Evolutionary conservation across 371 early-diverging fungal species (phyloP).

Genomic region (Batrachochytrium dendrobatidis): DNA sequence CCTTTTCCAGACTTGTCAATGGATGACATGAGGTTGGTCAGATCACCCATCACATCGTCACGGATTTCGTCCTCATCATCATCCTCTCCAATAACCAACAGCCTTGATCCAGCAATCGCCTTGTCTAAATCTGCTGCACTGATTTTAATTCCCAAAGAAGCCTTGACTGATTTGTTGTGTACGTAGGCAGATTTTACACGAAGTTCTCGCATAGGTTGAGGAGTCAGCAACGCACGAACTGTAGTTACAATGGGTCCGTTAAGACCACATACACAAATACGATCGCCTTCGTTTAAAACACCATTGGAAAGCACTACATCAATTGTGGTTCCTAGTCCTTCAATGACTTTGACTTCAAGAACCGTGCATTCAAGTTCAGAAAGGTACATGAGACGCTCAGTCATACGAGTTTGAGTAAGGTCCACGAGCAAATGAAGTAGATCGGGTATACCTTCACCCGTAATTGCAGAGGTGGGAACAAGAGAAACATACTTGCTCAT

Average conservation of each 20-base stretch:
- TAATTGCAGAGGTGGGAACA: slow-evolving; percentile 98
- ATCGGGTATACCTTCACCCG: slow-evolving; percentile 99
- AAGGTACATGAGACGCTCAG: slow-evolving; percentile 90
- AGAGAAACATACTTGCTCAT: slow-evolving; percentile 93
- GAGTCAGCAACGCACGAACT: slow-evolving; percentile 93
- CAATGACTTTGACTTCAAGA: slow-evolving; percentile 99
- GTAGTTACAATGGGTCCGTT: slow-evolving; percentile 96
- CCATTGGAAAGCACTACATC: slow-evolving; percentile 99
- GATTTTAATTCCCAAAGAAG: slow-evolving; percentile 98
- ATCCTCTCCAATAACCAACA: slow-evolving; percentile 88
- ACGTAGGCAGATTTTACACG: slow-evolving; percentile 96
- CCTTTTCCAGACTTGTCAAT: slow-evolving; percentile 88
- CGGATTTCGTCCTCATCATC: slow-evolving; percentile 94
- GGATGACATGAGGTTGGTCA: slow-evolving; percentile 64
- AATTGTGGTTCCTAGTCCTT: slow-evolving; percentile 98
- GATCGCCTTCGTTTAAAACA: slow-evolving; percentile 94
- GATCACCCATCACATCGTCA: slow-evolving; percentile 91
- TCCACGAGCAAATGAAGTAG: slow-evolving; percentile 88
- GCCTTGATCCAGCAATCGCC: slow-evolving; percentile 97
- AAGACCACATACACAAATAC: slow-evolving; percentile 94
- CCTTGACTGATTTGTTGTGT: slow-evolving; percentile 96
- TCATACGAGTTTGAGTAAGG: slow-evolving; percentile 94
- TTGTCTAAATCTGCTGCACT: slow-evolving; percentile 94
- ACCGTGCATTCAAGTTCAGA: slow-evolving; percentile 98
- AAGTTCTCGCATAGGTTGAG: slow-evolving; percentile 97